Base-by-base conservation (phyloP, 2,329 filamentous ascomycete genomes). In the Fusarium circinatum region DNA sequence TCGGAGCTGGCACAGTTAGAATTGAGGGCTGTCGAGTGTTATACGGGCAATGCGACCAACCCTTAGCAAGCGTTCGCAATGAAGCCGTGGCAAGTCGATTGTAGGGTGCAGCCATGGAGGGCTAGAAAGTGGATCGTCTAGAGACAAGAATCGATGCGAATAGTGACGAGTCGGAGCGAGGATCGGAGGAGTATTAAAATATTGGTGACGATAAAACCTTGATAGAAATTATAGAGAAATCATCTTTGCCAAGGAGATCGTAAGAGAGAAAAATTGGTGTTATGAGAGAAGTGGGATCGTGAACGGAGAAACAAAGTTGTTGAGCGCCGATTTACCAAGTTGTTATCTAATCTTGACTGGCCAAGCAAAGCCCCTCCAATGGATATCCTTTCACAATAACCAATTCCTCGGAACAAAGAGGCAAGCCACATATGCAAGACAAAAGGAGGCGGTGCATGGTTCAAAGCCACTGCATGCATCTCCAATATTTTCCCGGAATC, bases 281-380 rank as follows among this genome's bases (percentile, higher is more conserved):
- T 38, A 66, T 68, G 41, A 56, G 65, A 70, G 71, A 74, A 65
- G 71, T 74, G 71, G 72, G 61, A 75, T 75, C 73, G 73, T 67
- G 66, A 73, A 75, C 66, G 73, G 70, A 75, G 73, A 75, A 73
- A 75, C 59, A 75, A 75, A 74, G 65, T 75, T 73, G 73, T 75
- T 75, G 73, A 73, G 65, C 61, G 51, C 70, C 71, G 71, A 65
- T 78, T 76, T 71, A 70, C 54, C 47, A 70, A 70, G 66, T 65
- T 65, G 76, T 78, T 77, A 78, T 78, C 76, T 78, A 74, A 78
- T 75, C 67, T 70, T 75, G 73, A 62, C 64, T 68, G 58, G 65
- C 32, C 62, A 54, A 65, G 76, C 68, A 48, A 30, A 26, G 32
- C 76, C 75, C 47, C 47, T 77, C 76, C 67, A 75, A 75, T 48